These are phyloP conservation scores for Talaromyces sp. DNA, from an alignment of 2,329 filamentous ascomycete species.

Conservation along the genomic window DNA sequence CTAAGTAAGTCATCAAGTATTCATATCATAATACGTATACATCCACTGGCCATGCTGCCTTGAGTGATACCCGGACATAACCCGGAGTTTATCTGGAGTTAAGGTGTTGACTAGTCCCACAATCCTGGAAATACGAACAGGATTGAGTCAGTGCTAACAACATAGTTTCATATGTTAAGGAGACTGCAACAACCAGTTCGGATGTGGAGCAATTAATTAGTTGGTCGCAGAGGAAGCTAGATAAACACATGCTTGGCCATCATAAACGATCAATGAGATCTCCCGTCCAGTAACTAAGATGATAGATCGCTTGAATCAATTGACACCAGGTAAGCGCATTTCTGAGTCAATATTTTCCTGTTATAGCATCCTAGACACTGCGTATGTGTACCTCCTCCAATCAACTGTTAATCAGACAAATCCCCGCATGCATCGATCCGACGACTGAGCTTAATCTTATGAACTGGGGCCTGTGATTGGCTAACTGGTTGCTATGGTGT, in stretches of 20 bases:
- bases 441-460: neutral
- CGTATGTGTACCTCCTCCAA: neutral
- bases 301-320: neutral
- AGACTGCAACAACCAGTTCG: neutral
- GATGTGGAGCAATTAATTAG: neutral
- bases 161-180: neutral
- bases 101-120: neutral
- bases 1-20: neutral
- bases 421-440: conserved; percentile 1
- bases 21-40: neutral
- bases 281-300: neutral
- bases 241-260: neutral
- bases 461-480: neutral
- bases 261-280: neutral
- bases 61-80: neutral
- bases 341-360: neutral
- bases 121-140: neutral
- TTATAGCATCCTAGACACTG: neutral
- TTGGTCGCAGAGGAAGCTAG: neutral
- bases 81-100: conserved; percentile 8
- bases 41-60: neutral
- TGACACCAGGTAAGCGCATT: neutral
- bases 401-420: neutral
- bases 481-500: neutral
- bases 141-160: neutral